phyloP scores from a whole-genome alignment of 1,284 basidiomycete genomes.

The Cryptococcus sp. region DNA sequence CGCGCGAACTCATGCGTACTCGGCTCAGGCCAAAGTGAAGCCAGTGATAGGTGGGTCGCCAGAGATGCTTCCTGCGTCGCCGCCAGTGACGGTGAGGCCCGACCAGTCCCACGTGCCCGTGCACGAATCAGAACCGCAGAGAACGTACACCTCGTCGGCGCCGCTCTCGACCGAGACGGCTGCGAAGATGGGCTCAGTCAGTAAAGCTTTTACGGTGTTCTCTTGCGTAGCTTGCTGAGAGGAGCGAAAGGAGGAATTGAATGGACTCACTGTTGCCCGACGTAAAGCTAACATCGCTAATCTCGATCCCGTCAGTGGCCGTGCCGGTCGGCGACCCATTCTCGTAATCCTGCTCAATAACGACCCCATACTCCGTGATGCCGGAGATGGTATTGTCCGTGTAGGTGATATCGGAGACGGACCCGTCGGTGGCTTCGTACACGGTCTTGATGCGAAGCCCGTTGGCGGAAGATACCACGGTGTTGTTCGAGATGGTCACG shows the following conservation, averaged over 20 bases:
- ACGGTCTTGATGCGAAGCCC: slow-evolving; percentile 14
- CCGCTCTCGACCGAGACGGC: neutral
- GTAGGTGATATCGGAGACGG: slow-evolving; percentile 29
- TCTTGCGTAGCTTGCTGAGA: neutral
- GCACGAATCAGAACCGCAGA: slow-evolving; percentile 10
- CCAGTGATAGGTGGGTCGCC: slow-evolving; percentile 13
- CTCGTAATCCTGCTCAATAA: slow-evolving; percentile 27
- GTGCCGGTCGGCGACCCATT: slow-evolving; percentile 28
- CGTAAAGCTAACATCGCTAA: slow-evolving; percentile 4
- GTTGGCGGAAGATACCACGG: slow-evolving; percentile 2
- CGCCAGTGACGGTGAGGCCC: slow-evolving; percentile 6
- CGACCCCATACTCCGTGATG: slow-evolving; percentile 19
- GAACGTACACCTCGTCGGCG: slow-evolving; percentile 5
- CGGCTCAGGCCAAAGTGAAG: neutral
- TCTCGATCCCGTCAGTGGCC: slow-evolving; percentile 16
- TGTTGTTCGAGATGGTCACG: slow-evolving; percentile 5
- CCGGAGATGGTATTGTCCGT: slow-evolving; percentile 20
- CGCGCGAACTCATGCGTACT: too few species aligned
- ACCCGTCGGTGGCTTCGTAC: slow-evolving; percentile 20
- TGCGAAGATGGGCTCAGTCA: neutral
- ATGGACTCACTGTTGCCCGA: slow-evolving; percentile 8
- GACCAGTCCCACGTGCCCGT: slow-evolving; percentile 8
- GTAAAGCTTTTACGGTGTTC: neutral
- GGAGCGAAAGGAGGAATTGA: too few species aligned
- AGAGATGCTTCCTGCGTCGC: neutral